phyloP scores from a whole-genome alignment of 78 protist genomes.

The Dictyostelium purpureum region DNA sequence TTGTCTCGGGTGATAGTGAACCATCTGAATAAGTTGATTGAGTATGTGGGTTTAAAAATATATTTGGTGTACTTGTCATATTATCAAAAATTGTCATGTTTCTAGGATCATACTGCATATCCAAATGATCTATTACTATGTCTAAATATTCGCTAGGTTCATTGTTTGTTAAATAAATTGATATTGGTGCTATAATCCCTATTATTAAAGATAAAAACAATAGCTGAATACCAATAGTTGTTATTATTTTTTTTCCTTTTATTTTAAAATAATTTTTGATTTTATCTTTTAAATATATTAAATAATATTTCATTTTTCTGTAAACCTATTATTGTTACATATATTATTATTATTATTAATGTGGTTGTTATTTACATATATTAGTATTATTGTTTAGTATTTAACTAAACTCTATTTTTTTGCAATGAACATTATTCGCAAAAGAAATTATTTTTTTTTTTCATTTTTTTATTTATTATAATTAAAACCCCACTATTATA shows the following conservation, averaged over 20 bases:
- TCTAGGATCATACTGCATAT: background rate
- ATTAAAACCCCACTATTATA: too few species aligned
- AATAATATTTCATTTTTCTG: background rate
- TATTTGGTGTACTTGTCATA: background rate
- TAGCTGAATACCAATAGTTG: background rate
- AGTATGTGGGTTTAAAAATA: conserved; percentile 43
- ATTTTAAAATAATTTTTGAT: background rate
- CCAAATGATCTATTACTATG: background rate
- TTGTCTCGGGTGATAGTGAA: conserved; percentile 6
- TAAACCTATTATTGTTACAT: background rate
- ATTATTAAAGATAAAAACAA: background rate
- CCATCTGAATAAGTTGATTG: conserved; percentile 52
- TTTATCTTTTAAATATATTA: background rate
- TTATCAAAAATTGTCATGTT: background rate
- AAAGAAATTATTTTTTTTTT: too few species aligned
- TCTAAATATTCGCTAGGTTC: background rate
- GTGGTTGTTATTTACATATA: background rate
- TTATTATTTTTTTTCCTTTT: background rate
- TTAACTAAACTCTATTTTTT: too few species aligned
- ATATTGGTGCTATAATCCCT: background rate
- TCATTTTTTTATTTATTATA: too few species aligned
- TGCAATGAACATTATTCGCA: too few species aligned
- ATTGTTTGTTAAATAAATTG: background rate
- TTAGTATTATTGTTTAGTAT: too few species aligned
- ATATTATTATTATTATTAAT: background rate